phyloP scores from a whole-genome alignment of 768 basidiomycete species.

The Leucosporidium creatinivorum region DNA sequence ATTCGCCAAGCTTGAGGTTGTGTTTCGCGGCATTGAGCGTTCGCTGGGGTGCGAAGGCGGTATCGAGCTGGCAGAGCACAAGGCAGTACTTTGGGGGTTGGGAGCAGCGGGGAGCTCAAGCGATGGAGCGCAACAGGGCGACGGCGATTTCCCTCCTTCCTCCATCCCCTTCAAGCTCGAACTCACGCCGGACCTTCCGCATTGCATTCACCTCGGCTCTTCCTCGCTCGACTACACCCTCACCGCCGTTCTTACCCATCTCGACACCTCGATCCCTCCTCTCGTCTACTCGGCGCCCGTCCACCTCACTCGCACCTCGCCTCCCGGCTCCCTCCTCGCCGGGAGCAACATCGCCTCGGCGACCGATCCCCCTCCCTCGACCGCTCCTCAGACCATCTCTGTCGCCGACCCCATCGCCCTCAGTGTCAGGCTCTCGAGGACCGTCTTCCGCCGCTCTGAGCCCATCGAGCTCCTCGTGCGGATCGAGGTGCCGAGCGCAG shows the following conservation, averaged over 20 bases:
- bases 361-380: neutral
- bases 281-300: constrained; percentile 17
- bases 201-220: constrained; percentile 67
- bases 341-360: neutral
- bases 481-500: constrained; percentile 63
- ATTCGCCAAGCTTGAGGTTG: constrained; percentile 16
- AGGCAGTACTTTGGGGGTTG: constrained; percentile 17
- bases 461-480: constrained; percentile 71
- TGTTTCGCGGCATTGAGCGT: constrained; percentile 28
- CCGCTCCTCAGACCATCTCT: constrained; percentile 1
- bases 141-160: constrained; percentile 47
- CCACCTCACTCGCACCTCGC: constrained; percentile 29
- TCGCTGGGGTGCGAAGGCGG: neutral
- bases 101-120: constrained; percentile 12
- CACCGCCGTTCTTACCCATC: constrained; percentile 55
- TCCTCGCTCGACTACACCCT: constrained; percentile 67
- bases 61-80: constrained; percentile 25
- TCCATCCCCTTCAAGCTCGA: constrained; percentile 75
- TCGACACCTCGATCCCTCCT: constrained; percentile 42
- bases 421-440: constrained; percentile 63
- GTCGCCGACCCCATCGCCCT: constrained; percentile 52
- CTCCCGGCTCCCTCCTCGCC: constrained; percentile 25
- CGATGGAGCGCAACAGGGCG: neutral
- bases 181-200: constrained; percentile 68
- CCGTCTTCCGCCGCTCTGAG: constrained; percentile 64